Evolutionary conservation across 1,139 yeast genomes (phyloP).

Genomic region (Lodderomyces margitis): DNA sequence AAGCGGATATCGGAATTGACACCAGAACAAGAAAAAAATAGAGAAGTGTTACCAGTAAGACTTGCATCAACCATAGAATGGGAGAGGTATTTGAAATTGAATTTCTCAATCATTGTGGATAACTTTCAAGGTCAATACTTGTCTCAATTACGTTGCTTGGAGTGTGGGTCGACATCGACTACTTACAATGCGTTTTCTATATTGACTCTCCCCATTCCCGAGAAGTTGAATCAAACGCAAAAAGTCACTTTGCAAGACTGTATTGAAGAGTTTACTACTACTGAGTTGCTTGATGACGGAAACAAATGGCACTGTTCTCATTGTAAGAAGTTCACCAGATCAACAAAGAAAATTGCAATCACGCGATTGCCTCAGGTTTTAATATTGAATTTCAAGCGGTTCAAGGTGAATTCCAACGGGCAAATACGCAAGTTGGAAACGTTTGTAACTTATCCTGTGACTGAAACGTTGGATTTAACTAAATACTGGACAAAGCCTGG

Average conservation of each 20-base stretch:
- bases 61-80: slow-evolving; percentile 91
- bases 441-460: slow-evolving; percentile 59
- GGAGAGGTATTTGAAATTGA: slow-evolving; percentile 85
- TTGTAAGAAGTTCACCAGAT: slow-evolving; percentile 66
- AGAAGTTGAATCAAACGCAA: slow-evolving; percentile 21
- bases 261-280: slow-evolving; percentile 63
- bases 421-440: slow-evolving; percentile 62
- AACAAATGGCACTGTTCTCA: slow-evolving; percentile 89
- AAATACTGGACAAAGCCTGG: slow-evolving; percentile 72
- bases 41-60: slow-evolving; percentile 76
- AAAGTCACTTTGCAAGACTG: slow-evolving; percentile 58
- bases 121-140: slow-evolving; percentile 89
- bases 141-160: slow-evolving; percentile 72
- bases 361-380: slow-evolving; percentile 72
- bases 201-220: slow-evolving; percentile 71
- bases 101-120: slow-evolving; percentile 82
- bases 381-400: slow-evolving; percentile 78
- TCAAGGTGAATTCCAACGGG: slow-evolving; percentile 45
- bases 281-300: slow-evolving; percentile 71
- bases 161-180: slow-evolving; percentile 78
- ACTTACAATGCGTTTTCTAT: slow-evolving; percentile 83
- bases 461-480: slow-evolving; percentile 60
- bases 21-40: slow-evolving; percentile 67
- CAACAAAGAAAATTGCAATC: slow-evolving; percentile 66
- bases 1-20: slow-evolving; percentile 50